Percentiles rank a stretch among this genome's conserved stretches.
Conservation (phyloP, 108 stramenopile species). For the Skeletonema menzelii region DNA sequence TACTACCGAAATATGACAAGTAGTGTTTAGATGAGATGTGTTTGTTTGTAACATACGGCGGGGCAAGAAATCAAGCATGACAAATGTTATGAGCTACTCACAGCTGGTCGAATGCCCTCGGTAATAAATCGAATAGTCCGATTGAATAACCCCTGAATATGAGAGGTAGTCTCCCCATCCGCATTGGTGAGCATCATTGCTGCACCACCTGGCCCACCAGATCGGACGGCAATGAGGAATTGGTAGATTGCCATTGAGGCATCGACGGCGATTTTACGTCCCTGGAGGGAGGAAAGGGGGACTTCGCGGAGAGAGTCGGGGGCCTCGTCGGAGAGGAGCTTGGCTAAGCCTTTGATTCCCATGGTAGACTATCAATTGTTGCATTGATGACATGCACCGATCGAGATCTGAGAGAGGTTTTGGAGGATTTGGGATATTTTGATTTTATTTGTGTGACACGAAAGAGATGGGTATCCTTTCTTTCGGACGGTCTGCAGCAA, state of each 20-base stretch:
- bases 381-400: neutral
- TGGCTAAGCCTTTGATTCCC: conserved; percentile 97
- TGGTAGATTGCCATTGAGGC: conserved; percentile 99
- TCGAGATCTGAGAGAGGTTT: too few species aligned
- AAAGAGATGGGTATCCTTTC: neutral
- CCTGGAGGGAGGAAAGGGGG: conserved; percentile 89
- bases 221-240: conserved; percentile 96
- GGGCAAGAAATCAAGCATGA: too few species aligned
- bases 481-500: too few species aligned
- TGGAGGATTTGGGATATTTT: too few species aligned
- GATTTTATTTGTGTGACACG: neutral
- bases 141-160: conserved; percentile 99
- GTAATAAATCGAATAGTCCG: conserved; percentile 94
- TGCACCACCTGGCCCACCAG: conserved; percentile 65
- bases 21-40: too few species aligned
- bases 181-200: conserved; percentile 87
- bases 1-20: conserved; percentile 27
- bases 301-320: conserved; percentile 94
- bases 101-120: conserved; percentile 93
- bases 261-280: conserved; percentile 97
- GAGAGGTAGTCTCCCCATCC: conserved; percentile 92
- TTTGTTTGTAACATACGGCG: too few species aligned
- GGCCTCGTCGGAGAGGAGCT: conserved; percentile 94
- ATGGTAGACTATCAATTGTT: conserved; percentile 61
- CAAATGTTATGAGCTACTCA: too few species aligned